Evolutionary conservation across 2,329 filamentous ascomycete genomes (phyloP).

Genomic region (Fusarium cyanostomum): DNA sequence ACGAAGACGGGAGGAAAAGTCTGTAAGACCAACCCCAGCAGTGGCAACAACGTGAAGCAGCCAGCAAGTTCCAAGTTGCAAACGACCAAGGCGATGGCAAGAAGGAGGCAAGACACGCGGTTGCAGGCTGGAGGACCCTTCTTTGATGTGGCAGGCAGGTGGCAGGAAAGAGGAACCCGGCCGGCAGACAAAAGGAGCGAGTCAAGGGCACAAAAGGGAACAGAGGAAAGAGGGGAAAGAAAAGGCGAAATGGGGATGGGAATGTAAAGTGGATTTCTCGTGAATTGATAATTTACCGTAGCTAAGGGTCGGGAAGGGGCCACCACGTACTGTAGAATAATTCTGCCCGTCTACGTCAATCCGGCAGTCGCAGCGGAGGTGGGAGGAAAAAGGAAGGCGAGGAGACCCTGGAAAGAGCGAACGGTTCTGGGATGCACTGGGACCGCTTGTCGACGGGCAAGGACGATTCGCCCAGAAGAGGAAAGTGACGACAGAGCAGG

Average conservation of each 20-base stretch:
- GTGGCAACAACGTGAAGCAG: conserved; percentile 19
- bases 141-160: conserved; percentile 17
- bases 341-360: conserved; percentile 13
- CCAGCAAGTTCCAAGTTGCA: conserved; percentile 28
- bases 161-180: conserved; percentile 31
- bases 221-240: conserved; percentile 27
- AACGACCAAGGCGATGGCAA: conserved; percentile 25
- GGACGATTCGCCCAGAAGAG: conserved; percentile 23
- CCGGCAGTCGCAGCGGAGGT: conserved; percentile 15
- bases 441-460: background rate
- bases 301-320: conserved; percentile 3
- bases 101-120: conserved; percentile 26
- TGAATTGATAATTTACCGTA: conserved; percentile 38
- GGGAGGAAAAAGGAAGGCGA: conserved; percentile 5
- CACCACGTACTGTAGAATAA: too few species aligned
- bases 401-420: conserved; percentile 30
- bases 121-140: conserved; percentile 27
- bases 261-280: conserved; percentile 39
- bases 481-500: conserved; percentile 41
- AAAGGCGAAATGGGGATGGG: conserved; percentile 31
- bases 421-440: background rate
- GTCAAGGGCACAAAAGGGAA: conserved; percentile 26
- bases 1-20: conserved; percentile 24
- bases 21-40: conserved; percentile 25
- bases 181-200: conserved; percentile 23